Base-by-base conservation (phyloP, 2,329 filamentous ascomycete species). In the Cyanodermella asteris region DNA sequence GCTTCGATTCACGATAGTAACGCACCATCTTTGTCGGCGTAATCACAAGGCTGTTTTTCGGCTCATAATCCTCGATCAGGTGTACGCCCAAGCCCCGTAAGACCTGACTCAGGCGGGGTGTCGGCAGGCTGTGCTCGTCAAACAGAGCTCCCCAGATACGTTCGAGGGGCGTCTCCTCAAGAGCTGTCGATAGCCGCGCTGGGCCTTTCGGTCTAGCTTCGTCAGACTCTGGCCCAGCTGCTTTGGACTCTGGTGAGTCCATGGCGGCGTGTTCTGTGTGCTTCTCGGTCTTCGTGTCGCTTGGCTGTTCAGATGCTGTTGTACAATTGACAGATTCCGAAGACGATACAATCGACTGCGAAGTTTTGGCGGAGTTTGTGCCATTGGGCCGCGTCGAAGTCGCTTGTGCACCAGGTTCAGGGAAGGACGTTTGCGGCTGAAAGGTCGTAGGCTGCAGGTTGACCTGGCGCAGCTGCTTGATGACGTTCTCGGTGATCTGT, bases 111-210 rank as follows among this genome's bases (percentile, higher is more conserved):
- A 84, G 56, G 25, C 76, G 59, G 23, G 56, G 46, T 0, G 77
- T 82, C 1, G 75, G 66, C 28, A 61, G 58, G 0, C 71, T 73
- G 15, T 68, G 56, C 3, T 56, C 51, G 23, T 74, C 67, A 40
- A 90, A 90, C 3, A 91, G 45, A 7, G 56, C 56, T 5, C 76
- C 73, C 80, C 80, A 91, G 40, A 71, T 70, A 40, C 62, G 64
- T 42, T 82, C 75, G 15, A 74, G 46, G 2, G 63, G 61, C 2
- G 62, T 69, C 31, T 59, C 43, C 30, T 67, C 63, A 16, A 47
- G 45, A 8, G 43, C 40, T 0, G 50, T 54, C 13, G 46, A 42
- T 21, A 49, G 42, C 15, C 51, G 43, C 10, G 40, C 39, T 7
- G 47, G 45, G 8, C 41, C 42, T 27, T 40, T 49, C 3, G 51